Conservation (phyloP, 1,284 basidiomycete species). For the Marasmius sp. region DNA sequence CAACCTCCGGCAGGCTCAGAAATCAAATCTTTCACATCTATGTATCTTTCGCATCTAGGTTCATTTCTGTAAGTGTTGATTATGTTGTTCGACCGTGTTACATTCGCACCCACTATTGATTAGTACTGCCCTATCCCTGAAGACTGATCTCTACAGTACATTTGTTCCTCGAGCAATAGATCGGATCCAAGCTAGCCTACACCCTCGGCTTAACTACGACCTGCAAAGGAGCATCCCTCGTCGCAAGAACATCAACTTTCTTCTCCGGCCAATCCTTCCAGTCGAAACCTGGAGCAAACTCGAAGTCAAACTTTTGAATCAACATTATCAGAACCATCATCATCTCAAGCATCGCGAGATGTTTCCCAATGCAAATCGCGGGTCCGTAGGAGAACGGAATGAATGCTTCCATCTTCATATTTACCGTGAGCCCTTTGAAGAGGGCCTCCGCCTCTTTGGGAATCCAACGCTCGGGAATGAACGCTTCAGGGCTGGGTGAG, state of each 20-base stretch:
- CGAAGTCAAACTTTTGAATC: neutral
- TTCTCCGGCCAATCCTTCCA: neutral
- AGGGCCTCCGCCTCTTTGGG: neutral
- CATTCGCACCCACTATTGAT: no score
- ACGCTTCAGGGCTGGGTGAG: neutral
- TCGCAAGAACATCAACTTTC: constrained; percentile 6
- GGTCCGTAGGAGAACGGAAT: constrained; percentile 26
- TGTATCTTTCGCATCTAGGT: no score
- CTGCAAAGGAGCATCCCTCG: neutral
- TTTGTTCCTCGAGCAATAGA: no score
- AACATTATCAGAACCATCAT: neutral
- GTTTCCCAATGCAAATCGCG: constrained; percentile 25
- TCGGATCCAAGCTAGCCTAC: neutral
- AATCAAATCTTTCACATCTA: no score
- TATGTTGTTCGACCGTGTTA: no score
- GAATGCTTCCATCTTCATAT: constrained; percentile 15
- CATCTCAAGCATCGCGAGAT: constrained; percentile 17
- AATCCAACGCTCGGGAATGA: constrained; percentile 24
- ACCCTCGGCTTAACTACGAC: neutral
- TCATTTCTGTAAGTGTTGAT: no score
- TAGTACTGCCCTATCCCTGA: no score
- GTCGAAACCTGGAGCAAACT: constrained; percentile 6
- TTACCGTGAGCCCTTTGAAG: neutral
- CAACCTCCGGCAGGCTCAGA: no score
- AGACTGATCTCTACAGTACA: no score